Evolutionary conservation across 2,329 filamentous ascomycete genomes (phyloP).

Genomic region (Fusarium albidum): DNA sequence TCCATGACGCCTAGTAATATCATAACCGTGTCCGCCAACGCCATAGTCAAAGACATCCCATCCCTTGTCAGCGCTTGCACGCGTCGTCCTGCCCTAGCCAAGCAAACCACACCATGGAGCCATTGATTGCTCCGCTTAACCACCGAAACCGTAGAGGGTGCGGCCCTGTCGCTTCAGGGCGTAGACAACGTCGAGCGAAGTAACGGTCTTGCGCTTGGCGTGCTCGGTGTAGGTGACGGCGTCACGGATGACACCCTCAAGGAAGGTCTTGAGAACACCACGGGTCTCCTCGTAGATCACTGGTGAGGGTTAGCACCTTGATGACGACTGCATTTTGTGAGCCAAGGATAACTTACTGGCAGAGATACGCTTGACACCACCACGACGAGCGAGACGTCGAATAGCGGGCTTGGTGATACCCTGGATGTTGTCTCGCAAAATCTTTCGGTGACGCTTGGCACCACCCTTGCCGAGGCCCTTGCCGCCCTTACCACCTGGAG

Average conservation of each 20-base stretch:
- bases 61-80: conserved; percentile 24
- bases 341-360: conserved; percentile 70
- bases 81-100: conserved; percentile 26
- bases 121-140: conserved; percentile 60
- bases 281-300: conserved; percentile 84
- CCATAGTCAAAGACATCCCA: conserved; percentile 41
- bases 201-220: conserved; percentile 84
- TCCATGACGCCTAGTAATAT: conserved; percentile 46
- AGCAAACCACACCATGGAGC: conserved; percentile 14
- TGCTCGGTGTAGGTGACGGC: conserved; percentile 82
- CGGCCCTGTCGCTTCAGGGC: conserved; percentile 75
- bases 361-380: conserved; percentile 99
- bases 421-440: conserved; percentile 99
- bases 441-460: conserved; percentile 99
- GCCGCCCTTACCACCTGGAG: conserved; percentile 87
- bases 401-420: conserved; percentile 99
- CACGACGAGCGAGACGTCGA: conserved; percentile 97
- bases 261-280: conserved; percentile 80
- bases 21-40: conserved; percentile 45
- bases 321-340: fast-evolving
- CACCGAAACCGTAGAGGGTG: conserved; percentile 89
- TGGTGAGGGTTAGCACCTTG: conserved; percentile 29
- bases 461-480: conserved; percentile 98
- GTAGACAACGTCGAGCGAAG: conserved; percentile 73
- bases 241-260: conserved; percentile 79